Evolutionary conservation across 2,329 filamentous ascomycete genomes (phyloP).

Genomic region (Xylariaceae sp.): DNA sequence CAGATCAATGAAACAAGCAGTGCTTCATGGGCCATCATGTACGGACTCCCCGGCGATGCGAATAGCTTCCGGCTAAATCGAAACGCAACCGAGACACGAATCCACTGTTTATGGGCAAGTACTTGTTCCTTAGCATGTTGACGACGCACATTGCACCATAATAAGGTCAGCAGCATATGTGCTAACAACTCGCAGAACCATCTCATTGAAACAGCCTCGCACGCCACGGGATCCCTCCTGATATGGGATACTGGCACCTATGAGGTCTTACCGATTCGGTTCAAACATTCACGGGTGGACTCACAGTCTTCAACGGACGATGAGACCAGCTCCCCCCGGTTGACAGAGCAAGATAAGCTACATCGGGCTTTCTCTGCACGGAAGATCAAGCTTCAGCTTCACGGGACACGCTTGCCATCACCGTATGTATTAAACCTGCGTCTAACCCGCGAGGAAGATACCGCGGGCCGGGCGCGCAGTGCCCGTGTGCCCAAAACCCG

Average conservation of each 20-base stretch:
- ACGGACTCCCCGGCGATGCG: slow-evolving; percentile 55
- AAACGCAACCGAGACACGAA: slow-evolving; percentile 58
- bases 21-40: slow-evolving; percentile 62
- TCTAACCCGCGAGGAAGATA: slow-evolving; percentile 44
- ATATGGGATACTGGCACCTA: slow-evolving; percentile 62
- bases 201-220: slow-evolving; percentile 55
- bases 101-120: slow-evolving; percentile 57
- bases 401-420: slow-evolving; percentile 50
- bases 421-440: slow-evolving; percentile 53
- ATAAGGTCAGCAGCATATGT: neutral
- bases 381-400: slow-evolving; percentile 54
- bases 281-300: slow-evolving; percentile 17
- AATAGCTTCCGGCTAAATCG: slow-evolving; percentile 52
- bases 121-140: neutral
- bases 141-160: neutral
- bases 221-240: slow-evolving; percentile 52
- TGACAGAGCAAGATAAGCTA: slow-evolving; percentile 46
- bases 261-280: slow-evolving; percentile 44
- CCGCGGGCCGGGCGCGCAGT: slow-evolving; percentile 28
- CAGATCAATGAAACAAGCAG: slow-evolving; percentile 66
- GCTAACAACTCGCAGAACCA: slow-evolving; percentile 46
- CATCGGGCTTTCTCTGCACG: slow-evolving; percentile 48
- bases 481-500: slow-evolving; percentile 24
- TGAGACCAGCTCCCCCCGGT: slow-evolving; percentile 21
- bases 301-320: slow-evolving; percentile 36